phyloP scores from a whole-genome alignment of 768 basidiomycete genomes.

The Pleurotus giganteus region DNA sequence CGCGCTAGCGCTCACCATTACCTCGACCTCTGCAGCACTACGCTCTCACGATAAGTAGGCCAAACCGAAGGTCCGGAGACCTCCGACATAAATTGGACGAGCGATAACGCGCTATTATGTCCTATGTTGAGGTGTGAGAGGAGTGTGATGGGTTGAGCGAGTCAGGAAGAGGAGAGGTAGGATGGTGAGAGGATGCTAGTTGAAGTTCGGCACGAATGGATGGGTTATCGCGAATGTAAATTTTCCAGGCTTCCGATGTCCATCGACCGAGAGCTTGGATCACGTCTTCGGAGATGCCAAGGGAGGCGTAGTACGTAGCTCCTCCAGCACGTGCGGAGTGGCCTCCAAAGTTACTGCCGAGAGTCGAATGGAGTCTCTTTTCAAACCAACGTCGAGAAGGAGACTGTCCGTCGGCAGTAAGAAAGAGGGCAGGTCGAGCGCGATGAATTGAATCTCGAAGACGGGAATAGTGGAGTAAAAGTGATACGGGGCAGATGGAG shows the following conservation, averaged over 20 bases:
- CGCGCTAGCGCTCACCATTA: no score
- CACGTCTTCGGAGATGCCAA: slow-evolving; percentile 21
- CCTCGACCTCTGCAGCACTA: no score
- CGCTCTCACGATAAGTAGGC: no score
- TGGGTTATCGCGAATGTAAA: slow-evolving; percentile 29
- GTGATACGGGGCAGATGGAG: neutral
- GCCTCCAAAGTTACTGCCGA: slow-evolving; percentile 17
- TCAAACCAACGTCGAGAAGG: neutral
- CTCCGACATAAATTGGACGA: no score
- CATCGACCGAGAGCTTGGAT: slow-evolving; percentile 39
- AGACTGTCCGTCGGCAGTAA: neutral
- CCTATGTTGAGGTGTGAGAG: no score
- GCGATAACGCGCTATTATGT: no score
- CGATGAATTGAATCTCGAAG: neutral
- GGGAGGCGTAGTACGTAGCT: slow-evolving; percentile 30
- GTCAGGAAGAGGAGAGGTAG: no score
- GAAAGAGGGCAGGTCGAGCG: neutral
- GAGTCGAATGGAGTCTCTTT: neutral
- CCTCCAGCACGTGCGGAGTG: slow-evolving; percentile 40
- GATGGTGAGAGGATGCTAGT: no score
- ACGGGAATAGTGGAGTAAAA: neutral
- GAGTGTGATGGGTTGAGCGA: no score
- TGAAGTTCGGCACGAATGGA: slow-evolving; percentile 1
- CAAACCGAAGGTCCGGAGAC: no score
- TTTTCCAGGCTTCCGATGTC: slow-evolving; percentile 29